Evolutionary conservation across 2,329 filamentous ascomycete genomes (phyloP).

Genomic region (Colletotrichum tropicicola): DNA sequence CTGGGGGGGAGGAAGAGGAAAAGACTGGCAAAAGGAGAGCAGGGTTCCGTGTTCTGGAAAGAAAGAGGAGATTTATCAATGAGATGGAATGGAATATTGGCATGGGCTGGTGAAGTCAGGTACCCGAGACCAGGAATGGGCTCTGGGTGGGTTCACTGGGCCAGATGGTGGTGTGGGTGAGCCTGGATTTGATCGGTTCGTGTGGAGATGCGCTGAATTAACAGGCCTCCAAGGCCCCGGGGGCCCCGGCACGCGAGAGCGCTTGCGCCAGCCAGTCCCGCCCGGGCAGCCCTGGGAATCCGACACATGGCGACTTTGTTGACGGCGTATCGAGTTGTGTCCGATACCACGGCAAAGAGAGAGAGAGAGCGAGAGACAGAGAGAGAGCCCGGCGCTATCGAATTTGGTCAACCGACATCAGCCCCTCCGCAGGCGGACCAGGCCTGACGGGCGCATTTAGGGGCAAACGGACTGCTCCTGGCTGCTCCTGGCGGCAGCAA

Average conservation of each 20-base stretch:
- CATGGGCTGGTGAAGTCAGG: constrained; percentile 19
- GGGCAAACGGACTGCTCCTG: not conserved
- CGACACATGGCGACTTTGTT: not conserved
- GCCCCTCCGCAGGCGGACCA: not conserved
- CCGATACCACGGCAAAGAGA: not conserved
- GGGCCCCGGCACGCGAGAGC: too few species aligned
- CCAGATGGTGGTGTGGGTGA: not conserved
- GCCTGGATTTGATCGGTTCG: constrained; percentile 16
- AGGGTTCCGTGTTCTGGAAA: constrained; percentile 7
- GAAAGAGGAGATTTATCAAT: constrained; percentile 29
- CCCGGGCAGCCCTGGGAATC: constrained; percentile 5
- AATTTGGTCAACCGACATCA: not conserved
- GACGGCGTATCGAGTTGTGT: too few species aligned
- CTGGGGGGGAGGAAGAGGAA: not conserved
- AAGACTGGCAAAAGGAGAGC: constrained; percentile 16
- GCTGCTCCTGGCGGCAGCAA: not conserved
- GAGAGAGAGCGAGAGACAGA: not conserved
- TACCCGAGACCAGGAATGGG: constrained; percentile 21
- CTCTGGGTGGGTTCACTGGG: constrained; percentile 1
- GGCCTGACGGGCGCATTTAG: not conserved
- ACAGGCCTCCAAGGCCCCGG: not conserved
- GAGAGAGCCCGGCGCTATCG: too few species aligned
- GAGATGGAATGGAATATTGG: constrained; percentile 10
- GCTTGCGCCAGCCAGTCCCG: constrained; percentile 15
- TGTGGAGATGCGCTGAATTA: constrained; percentile 18